Evolutionary conservation across 768 basidiomycete genomes (phyloP).

Genomic region (Rhizopogon vinicolor): DNA sequence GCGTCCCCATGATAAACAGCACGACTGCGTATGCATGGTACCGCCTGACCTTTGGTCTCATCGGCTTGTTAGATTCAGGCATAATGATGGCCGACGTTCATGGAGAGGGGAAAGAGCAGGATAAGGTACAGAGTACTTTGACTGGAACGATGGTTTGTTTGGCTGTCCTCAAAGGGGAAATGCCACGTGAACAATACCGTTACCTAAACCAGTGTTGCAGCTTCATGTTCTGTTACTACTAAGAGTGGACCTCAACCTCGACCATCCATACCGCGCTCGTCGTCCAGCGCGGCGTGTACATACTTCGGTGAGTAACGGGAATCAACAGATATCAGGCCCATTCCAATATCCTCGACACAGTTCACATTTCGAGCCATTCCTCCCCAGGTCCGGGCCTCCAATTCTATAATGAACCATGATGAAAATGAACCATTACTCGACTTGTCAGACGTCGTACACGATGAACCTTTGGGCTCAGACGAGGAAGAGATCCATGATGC

Average conservation of each 20-base stretch:
- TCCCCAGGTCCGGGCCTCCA: constrained; percentile 4
- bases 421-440: constrained; percentile 60
- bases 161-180: neutral
- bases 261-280: constrained; percentile 16
- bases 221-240: neutral
- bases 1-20: constrained; percentile 83
- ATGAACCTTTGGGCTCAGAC: constrained; percentile 66
- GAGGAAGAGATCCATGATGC: constrained; percentile 29
- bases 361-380: neutral
- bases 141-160: neutral
- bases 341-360: neutral
- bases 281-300: constrained; percentile 14
- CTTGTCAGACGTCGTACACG: constrained; percentile 83
- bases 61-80: constrained; percentile 44
- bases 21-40: constrained; percentile 80
- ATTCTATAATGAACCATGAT: constrained; percentile 41
- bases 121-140: no score
- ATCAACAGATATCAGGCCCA: no score
- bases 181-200: constrained; percentile 23
- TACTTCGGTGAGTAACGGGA: constrained; percentile 11
- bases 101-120: neutral
- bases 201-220: constrained; percentile 16
- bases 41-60: constrained; percentile 52
- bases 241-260: constrained; percentile 7
- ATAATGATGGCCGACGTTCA: constrained; percentile 13